A percentile compares a stretch with the other conserved stretches of the same genome.
Conservation (phyloP, 164 flowering plant genomes). For the Protea cynaroides region DNA sequence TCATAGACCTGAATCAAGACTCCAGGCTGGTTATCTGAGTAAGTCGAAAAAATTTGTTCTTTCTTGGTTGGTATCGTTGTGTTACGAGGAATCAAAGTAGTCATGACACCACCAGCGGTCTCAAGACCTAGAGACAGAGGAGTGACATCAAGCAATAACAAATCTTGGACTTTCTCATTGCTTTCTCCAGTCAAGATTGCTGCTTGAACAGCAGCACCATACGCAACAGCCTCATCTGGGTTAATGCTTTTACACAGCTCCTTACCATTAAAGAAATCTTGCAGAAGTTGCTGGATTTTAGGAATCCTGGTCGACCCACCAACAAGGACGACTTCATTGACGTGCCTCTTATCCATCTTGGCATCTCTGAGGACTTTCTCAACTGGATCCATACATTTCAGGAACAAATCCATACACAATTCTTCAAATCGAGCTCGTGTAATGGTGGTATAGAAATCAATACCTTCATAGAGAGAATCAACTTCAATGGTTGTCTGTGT, state of each 20-base stretch:
- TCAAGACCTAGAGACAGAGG: background rate
- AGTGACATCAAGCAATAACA: background rate
- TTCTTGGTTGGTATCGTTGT: background rate
- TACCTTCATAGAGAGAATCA: background rate
- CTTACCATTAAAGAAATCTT: background rate
- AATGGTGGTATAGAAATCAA: background rate
- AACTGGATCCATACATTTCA: background rate
- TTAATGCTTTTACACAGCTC: background rate
- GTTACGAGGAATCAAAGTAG: background rate
- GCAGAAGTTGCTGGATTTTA: background rate
- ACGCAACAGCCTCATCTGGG: background rate
- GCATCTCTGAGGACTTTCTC: background rate
- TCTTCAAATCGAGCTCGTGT: background rate
- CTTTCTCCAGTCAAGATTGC: background rate
- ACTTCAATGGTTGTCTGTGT: background rate
- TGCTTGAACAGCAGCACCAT: slow-evolving; percentile 3
- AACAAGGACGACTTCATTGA: background rate
- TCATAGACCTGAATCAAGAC: slow-evolving; percentile 1
- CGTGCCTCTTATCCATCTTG: background rate
- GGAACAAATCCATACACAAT: background rate
- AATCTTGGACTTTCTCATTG: background rate
- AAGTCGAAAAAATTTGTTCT: background rate
- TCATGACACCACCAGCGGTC: background rate
- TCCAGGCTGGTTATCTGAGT: background rate
- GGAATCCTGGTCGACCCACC: slow-evolving; percentile 5